phyloP scores from a whole-genome alignment of 352 stramenopile species.

The Pythium phragmitis region DNA sequence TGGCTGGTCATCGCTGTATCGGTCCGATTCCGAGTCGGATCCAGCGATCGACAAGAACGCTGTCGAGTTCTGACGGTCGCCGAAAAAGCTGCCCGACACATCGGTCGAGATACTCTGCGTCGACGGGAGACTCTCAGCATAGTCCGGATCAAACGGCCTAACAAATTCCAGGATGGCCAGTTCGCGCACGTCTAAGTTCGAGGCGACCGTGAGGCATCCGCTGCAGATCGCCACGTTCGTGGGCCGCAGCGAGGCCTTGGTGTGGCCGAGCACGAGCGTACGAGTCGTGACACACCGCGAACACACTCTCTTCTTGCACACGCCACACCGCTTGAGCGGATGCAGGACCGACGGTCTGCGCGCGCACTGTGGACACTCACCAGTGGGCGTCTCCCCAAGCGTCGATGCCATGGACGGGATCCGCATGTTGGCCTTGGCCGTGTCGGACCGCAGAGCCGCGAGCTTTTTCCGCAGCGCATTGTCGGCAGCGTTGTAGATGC shows the following conservation, averaged over 20 bases:
- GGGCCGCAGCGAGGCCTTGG: not conserved
- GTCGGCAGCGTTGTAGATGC: too few relatives aligned
- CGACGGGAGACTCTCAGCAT: too few relatives aligned
- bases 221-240: slow-evolving; percentile 1
- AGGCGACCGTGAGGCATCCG: not conserved
- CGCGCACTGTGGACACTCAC: not conserved
- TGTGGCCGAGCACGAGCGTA: not conserved
- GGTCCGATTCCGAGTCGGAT: too few relatives aligned
- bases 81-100: too few relatives aligned
- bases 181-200: not conserved
- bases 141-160: not conserved
- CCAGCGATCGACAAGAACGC: too few relatives aligned
- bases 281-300: slow-evolving; percentile 3
- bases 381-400: not conserved
- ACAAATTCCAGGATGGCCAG: slow-evolving; percentile 13
- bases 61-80: too few relatives aligned
- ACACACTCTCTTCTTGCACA: not conserved
- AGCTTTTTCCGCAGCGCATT: too few relatives aligned
- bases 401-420: not conserved
- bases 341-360: not conserved
- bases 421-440: not conserved
- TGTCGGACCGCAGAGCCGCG: too few relatives aligned
- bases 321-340: not conserved
- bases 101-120: too few relatives aligned
- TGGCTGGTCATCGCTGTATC: too few relatives aligned